Percentiles rank a stretch among this genome's conserved stretches.
These are phyloP conservation scores for Globisporangium emineosum DNA, from an alignment of 352 stramenopile species.

Conservation along the genomic window DNA sequence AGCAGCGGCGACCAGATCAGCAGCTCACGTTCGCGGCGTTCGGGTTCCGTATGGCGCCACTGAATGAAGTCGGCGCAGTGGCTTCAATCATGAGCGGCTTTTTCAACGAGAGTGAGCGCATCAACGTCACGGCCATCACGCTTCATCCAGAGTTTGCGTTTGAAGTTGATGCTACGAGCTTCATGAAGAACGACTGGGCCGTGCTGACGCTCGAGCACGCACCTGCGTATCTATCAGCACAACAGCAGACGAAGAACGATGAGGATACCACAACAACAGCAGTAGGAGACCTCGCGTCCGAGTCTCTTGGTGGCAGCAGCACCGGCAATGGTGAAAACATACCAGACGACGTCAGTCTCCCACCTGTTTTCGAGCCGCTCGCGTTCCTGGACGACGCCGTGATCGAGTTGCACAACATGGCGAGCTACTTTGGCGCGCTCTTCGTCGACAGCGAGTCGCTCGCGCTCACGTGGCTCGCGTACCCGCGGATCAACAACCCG, in stretches of 20 bases:
- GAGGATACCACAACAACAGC: neutral
- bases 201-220: neutral
- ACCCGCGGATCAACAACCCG: neutral
- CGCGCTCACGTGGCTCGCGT: slow-evolving; percentile 1
- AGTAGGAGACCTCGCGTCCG: neutral
- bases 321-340: neutral
- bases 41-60: neutral
- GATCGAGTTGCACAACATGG: neutral
- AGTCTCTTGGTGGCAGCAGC: neutral
- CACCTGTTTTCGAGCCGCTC: neutral
- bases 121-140: neutral
- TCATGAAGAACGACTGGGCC: slow-evolving; percentile 5
- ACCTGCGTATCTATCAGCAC: neutral
- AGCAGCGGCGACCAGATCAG: neutral
- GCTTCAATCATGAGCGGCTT: neutral
- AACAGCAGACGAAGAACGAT: neutral
- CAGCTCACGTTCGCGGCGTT: slow-evolving; percentile 9
- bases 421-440: neutral
- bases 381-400: slow-evolving; percentile 2
- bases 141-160: neutral
- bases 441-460: slow-evolving; percentile 7
- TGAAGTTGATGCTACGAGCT: neutral
- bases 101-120: slow-evolving; percentile 10
- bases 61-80: neutral
- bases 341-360: neutral